These are phyloP conservation scores for Theobroma grandiflorum DNA, from an alignment of 441 rosid genomes.

Conservation along the genomic window DNA sequence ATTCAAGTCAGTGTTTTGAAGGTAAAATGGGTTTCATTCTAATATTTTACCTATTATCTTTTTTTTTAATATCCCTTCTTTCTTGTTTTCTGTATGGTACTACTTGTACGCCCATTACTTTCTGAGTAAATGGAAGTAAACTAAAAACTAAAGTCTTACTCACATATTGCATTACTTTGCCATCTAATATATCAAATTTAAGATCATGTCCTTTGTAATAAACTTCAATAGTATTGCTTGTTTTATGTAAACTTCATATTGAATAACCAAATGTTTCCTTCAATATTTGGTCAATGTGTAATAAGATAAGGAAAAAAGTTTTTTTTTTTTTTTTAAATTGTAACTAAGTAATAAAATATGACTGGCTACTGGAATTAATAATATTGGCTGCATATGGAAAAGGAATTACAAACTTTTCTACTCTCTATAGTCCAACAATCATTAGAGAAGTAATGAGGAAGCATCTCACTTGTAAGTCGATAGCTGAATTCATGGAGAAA, in stretches of 20 bases:
- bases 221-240: background rate
- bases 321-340: background rate
- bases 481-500: background rate
- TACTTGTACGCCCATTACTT: background rate
- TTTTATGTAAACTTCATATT: background rate
- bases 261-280: background rate
- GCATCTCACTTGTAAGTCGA: background rate
- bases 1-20: slow-evolving; percentile 54
- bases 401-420: background rate
- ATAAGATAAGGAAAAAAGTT: background rate
- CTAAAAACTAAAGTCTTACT: background rate
- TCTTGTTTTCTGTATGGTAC: background rate
- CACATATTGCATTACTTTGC: background rate
- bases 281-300: background rate
- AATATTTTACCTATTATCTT: background rate
- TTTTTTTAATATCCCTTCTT: background rate
- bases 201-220: background rate
- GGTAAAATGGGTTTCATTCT: slow-evolving; percentile 49
- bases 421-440: background rate
- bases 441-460: background rate
- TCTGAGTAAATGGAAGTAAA: background rate
- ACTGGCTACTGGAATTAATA: background rate
- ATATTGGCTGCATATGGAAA: background rate
- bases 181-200: background rate
- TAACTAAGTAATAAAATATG: background rate